Percentiles rank a stretch among this genome's conserved stretches.
Conservation (phyloP, 495 filamentous ascomycete species). For the Penicillium parvum region DNA sequence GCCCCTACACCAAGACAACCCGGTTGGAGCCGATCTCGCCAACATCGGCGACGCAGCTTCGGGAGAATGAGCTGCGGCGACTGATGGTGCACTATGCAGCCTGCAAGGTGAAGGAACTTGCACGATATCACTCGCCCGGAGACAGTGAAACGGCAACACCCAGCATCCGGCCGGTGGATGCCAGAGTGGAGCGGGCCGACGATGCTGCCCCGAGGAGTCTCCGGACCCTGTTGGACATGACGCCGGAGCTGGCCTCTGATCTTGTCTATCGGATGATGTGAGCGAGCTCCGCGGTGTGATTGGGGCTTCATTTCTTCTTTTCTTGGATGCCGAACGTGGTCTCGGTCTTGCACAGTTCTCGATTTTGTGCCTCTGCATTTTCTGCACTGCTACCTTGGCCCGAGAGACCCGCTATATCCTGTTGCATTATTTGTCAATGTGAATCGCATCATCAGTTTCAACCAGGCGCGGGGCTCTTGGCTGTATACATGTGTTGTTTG, state of each 20-base stretch:
- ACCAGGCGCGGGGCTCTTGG: not conserved
- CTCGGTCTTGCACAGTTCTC: conserved; percentile 2
- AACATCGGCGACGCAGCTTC: conserved; percentile 41
- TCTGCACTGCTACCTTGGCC: conserved; percentile 7
- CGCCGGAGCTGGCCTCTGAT: conserved; percentile 43
- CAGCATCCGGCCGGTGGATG: conserved; percentile 16
- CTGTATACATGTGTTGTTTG: not conserved
- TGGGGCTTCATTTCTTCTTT: not conserved
- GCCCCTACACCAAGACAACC: conserved; percentile 41
- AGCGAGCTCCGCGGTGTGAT: not conserved
- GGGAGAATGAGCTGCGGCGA: conserved; percentile 43
- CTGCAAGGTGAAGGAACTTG: conserved; percentile 42
- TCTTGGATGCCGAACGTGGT: conserved; percentile 1
- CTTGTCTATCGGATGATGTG: conserved; percentile 47
- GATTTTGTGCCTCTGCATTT: not conserved
- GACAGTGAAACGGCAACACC: conserved; percentile 27
- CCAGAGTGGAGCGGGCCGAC: conserved; percentile 13
- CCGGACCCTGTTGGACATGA: conserved; percentile 35
- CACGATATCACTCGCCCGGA: conserved; percentile 31
- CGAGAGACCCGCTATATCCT: conserved; percentile 1
- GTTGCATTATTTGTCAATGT: conserved; percentile 8
- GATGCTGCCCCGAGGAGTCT: conserved; percentile 28
- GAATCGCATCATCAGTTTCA: conserved; percentile 8
- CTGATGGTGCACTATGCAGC: conserved; percentile 43
- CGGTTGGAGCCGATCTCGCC: conserved; percentile 41